Evolutionary conservation across 768 basidiomycete genomes (phyloP).

Genomic region (Grammothele lineata): DNA sequence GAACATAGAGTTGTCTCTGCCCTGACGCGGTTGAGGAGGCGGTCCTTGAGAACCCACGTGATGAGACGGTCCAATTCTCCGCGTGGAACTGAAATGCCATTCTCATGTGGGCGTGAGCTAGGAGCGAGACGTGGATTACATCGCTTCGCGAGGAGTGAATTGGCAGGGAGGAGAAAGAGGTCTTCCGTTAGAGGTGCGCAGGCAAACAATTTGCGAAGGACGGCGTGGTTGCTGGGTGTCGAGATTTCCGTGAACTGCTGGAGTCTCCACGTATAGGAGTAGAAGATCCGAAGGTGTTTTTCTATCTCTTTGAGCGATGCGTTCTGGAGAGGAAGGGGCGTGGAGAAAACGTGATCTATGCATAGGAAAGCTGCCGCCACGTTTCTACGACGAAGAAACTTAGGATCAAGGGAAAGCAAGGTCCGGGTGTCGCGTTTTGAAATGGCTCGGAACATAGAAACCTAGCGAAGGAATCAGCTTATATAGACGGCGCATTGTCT

Average conservation of each 20-base stretch:
- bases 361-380: constrained; percentile 36
- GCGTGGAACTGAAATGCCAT: no score
- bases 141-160: constrained; percentile 17
- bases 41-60: no score
- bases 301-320: constrained; percentile 25
- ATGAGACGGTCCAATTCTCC: no score
- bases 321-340: constrained; percentile 22
- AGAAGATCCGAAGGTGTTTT: constrained; percentile 30
- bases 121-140: no score
- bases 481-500: background rate
- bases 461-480: constrained; percentile 9
- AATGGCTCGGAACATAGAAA: constrained; percentile 34
- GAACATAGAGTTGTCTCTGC: no score
- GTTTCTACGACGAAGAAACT: constrained; percentile 28
- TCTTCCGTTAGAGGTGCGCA: constrained; percentile 27
- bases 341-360: constrained; percentile 37
- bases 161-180: constrained; percentile 24
- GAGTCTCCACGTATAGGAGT: constrained; percentile 23
- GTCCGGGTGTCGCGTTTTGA: constrained; percentile 15
- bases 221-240: background rate
- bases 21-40: no score
- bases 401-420: constrained; percentile 30
- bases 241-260: background rate
- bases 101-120: no score
- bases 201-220: constrained; percentile 32